Evolutionary conservation across 768 basidiomycete species (phyloP).

Genomic region (Pleurotus salmoneostramineus): DNA sequence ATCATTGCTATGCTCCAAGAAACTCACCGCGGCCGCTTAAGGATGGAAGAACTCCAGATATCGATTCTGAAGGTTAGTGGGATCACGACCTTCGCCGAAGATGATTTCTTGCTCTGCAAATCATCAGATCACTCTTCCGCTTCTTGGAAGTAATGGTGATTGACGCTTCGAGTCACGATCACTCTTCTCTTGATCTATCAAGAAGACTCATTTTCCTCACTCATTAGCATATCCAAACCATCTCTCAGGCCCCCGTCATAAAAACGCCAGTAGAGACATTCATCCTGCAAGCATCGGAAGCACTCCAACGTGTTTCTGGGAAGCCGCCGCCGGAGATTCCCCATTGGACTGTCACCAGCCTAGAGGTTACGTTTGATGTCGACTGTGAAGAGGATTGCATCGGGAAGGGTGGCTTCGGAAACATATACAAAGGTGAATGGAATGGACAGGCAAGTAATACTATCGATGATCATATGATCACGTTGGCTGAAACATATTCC

Average conservation of each 20-base stretch:
- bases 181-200: too few relatives aligned
- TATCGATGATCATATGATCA: background rate
- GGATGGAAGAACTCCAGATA: slow-evolving; percentile 15
- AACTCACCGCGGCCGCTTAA: slow-evolving; percentile 8
- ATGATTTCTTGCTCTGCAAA: background rate
- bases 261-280: slow-evolving; percentile 13
- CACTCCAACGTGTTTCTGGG: slow-evolving; percentile 13
- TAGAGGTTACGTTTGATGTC: slow-evolving; percentile 19
- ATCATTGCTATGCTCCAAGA: slow-evolving; percentile 15
- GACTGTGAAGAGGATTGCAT: slow-evolving; percentile 6
- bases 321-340: slow-evolving; percentile 10
- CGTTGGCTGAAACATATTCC: background rate
- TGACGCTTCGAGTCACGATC: too few relatives aligned
- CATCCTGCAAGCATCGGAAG: slow-evolving; percentile 11
- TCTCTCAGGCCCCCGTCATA: background rate
- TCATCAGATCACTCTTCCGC: background rate
- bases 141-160: too few relatives aligned
- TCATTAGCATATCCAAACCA: background rate
- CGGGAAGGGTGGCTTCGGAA: slow-evolving; percentile 23
- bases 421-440: slow-evolving; percentile 23
- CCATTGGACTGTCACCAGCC: slow-evolving; percentile 20
- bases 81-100: too few relatives aligned
- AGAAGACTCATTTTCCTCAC: too few relatives aligned
- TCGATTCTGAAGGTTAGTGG: slow-evolving; percentile 15
- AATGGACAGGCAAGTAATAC: slow-evolving; percentile 10